Evolutionary conservation across 257 asterid species (phyloP), one percentile per base, ranked within the genome.

Genomic region (Perilla frutescens): DNA sequence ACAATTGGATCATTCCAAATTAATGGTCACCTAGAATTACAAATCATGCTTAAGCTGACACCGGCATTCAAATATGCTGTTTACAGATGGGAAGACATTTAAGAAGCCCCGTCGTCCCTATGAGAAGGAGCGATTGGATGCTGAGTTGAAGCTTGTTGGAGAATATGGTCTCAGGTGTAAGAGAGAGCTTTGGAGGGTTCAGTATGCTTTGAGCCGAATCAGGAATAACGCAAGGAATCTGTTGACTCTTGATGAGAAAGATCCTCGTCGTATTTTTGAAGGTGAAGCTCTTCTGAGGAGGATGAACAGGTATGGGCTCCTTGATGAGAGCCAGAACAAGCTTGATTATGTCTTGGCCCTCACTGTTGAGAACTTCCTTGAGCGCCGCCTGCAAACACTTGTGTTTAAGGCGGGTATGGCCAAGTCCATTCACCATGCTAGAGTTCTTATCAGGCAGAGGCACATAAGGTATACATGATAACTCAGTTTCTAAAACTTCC

Each of bases 401-500:
- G 92, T 84, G 67, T 87, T 87, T n/a, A 84, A 87, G 80, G 86
- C 90, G 0, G 88, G 90, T 45, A 84, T 87, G 92, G 92, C 92
- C 7, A 87, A 87, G 87, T 87, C 92, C 53, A 87, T 87, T 71
- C 92, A 87, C 72, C 92, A 87, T 70, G 90, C 92, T 29, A 83
- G 92, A 78, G 92, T 87, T 44, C 92, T 87, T 51, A 87, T 87
- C 77, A 78, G 88, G 79, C 92, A 87, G 70, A 83, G 87, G 87
- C 92, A 87, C 67, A 85, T 87, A 84, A 83, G 90, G 90, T 87
- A 82, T 29, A 7, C 45, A n/a, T 13, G 4, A 14, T 45, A 20
- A 41, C n/a, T 7, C 15, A 10, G 44, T 47, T 14, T 57, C 3
- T 3, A 10, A 11, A 8, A 7, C 29, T 63, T n/a, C 36, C 13